phyloP scores from a whole-genome alignment of 2,329 filamentous ascomycete species.

The Botrytis hyacinthi region DNA sequence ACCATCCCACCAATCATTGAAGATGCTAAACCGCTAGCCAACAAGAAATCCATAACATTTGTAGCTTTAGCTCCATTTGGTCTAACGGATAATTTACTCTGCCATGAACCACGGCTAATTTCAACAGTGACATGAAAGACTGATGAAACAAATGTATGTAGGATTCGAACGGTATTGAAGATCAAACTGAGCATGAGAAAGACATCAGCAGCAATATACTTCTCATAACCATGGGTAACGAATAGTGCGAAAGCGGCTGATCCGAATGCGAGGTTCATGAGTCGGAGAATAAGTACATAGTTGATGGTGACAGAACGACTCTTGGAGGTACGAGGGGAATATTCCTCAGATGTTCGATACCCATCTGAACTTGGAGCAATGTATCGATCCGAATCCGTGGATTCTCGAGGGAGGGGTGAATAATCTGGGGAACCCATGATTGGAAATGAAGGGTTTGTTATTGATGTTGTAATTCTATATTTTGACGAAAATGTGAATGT shows the following conservation, averaged over 20 bases:
- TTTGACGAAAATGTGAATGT: background rate
- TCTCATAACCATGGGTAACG: background rate
- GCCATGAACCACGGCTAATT: background rate
- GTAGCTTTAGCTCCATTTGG: background rate
- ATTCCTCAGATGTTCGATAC: background rate
- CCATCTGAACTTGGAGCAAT: background rate
- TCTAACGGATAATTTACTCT: background rate
- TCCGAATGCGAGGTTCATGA: background rate
- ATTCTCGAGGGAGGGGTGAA: background rate
- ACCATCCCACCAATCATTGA: background rate
- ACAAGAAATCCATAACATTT: background rate
- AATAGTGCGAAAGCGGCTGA: background rate
- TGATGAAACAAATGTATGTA: background rate
- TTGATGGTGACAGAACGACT: background rate
- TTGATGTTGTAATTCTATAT: background rate
- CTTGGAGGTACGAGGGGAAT: background rate
- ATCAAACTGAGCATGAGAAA: background rate
- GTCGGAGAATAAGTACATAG: constrained; percentile 2
- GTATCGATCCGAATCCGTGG: constrained; percentile 10
- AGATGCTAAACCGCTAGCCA: background rate
- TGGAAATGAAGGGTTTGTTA: background rate
- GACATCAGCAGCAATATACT: background rate
- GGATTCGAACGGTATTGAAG: background rate
- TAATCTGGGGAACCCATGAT: constrained; percentile 11
- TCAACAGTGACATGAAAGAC: background rate